Conservation (phyloP, 768 basidiomycete genomes). For the Suillus paluster region DNA sequence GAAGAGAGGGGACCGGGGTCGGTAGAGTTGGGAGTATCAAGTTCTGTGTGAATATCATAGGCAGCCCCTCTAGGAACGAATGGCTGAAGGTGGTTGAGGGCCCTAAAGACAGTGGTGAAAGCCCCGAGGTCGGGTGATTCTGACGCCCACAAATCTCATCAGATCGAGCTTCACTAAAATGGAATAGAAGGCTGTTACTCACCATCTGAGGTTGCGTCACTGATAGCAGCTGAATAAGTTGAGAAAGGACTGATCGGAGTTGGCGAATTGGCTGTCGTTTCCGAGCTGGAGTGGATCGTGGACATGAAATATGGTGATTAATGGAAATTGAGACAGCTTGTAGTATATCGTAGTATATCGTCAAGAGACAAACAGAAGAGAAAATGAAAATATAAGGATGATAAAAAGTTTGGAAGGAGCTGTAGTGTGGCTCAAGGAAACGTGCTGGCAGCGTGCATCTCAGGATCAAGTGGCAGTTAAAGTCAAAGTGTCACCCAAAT, state of each 20-base stretch:
- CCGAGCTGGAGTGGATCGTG: constrained; percentile 42
- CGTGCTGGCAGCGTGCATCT: constrained; percentile 9
- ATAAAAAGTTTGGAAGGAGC: not conserved
- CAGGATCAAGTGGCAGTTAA: not conserved
- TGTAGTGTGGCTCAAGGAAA: constrained; percentile 3
- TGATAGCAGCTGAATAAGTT: constrained; percentile 38
- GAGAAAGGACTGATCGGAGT: constrained; percentile 44
- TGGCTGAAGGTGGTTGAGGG: constrained; percentile 60
- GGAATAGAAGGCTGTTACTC: constrained; percentile 10
- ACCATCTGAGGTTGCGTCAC: constrained; percentile 61
- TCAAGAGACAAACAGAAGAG: not conserved
- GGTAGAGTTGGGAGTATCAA: constrained; percentile 34
- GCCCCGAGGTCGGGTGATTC: constrained; percentile 77
- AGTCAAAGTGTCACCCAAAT: not conserved
- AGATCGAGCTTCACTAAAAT: not conserved
- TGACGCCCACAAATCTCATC: constrained; percentile 24
- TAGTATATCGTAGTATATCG: constrained; percentile 4
- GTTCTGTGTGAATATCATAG: constrained; percentile 21
- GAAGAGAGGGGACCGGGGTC: constrained; percentile 28
- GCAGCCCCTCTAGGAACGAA: constrained; percentile 37
- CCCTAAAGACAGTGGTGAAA: constrained; percentile 72
- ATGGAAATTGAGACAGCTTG: constrained; percentile 1
- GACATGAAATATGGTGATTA: constrained; percentile 14
- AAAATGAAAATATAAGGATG: not conserved
- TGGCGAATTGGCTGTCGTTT: constrained; percentile 38